phyloP scores from a whole-genome alignment of 805 yeast species.

The Yamadazyma takamatsuzukensis region DNA sequence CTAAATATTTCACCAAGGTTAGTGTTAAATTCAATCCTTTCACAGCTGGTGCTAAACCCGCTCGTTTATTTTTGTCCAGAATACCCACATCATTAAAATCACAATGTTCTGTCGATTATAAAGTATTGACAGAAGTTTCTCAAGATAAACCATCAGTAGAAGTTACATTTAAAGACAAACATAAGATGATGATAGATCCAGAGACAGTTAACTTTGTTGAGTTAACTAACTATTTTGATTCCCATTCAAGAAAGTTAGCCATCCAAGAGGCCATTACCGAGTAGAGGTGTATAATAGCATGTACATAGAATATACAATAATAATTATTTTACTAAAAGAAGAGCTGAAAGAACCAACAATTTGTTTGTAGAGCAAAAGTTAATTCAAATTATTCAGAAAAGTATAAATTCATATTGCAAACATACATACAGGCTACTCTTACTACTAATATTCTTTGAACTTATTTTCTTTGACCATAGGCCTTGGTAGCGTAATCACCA shows the following conservation, averaged over 20 bases:
- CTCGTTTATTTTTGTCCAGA: conserved; percentile 73
- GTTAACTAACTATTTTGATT: conserved; percentile 63
- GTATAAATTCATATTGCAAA: too few relatives aligned
- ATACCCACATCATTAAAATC: conserved; percentile 74
- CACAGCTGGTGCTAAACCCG: conserved; percentile 68
- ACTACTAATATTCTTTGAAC: too few relatives aligned
- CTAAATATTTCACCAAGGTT: conserved; percentile 81
- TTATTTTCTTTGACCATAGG: conserved; percentile 62
- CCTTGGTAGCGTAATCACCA: conserved; percentile 70
- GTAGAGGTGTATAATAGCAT: conserved; percentile 2
- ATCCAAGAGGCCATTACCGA: conserved; percentile 63
- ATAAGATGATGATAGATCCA: conserved; percentile 66
- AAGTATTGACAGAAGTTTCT: conserved; percentile 49
- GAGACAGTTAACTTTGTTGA: conserved; percentile 52
- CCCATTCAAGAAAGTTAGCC: conserved; percentile 76
- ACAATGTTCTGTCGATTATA: conserved; percentile 55
- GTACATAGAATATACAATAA: conserved; percentile 2
- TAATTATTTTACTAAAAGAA: too few relatives aligned
- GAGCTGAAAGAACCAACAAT: too few relatives aligned
- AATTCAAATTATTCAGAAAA: too few relatives aligned
- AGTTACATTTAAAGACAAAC: conserved; percentile 80
- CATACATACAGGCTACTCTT: too few relatives aligned
- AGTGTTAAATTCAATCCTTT: conserved; percentile 77
- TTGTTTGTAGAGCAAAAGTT: too few relatives aligned
- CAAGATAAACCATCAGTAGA: conserved; percentile 56